These are phyloP conservation scores for Vanderwaltozyma polyspora DNA, from an alignment of 805 yeast genomes.

Conservation along the genomic window DNA sequence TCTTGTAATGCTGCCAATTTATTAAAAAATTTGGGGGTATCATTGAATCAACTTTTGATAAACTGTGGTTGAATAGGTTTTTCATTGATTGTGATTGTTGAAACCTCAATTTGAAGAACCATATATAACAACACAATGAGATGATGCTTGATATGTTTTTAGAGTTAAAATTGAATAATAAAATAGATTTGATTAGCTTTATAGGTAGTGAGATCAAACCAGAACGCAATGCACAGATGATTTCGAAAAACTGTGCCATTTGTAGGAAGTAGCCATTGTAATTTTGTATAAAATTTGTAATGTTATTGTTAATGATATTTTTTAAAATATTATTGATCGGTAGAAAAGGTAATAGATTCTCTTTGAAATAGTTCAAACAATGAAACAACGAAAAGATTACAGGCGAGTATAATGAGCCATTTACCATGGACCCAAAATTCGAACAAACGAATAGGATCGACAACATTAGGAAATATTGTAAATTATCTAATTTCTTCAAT, in stretches of 20 bases:
- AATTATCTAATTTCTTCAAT: constrained; percentile 39
- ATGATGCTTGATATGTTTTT: constrained; percentile 27
- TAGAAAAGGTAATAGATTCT: constrained; percentile 40
- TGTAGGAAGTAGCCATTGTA: constrained; percentile 35
- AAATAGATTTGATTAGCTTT: constrained; percentile 29
- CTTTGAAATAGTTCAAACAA: constrained; percentile 46
- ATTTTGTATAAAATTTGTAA: constrained; percentile 26
- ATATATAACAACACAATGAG: constrained; percentile 35
- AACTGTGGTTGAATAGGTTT: constrained; percentile 36
- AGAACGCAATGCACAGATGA: constrained; percentile 31
- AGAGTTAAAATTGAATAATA: constrained; percentile 20
- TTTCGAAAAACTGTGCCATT: constrained; percentile 37
- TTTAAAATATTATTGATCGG: constrained; percentile 26
- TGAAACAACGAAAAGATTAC: constrained; percentile 56
- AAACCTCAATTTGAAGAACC: constrained; percentile 51
- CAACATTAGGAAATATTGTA: constrained; percentile 45
- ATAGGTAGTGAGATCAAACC: constrained; percentile 32
- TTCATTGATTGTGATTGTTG: constrained; percentile 47
- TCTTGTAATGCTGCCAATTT: constrained; percentile 16
- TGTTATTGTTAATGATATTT: constrained; percentile 21
- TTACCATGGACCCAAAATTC: constrained; percentile 30
- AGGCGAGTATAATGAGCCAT: constrained; percentile 48
- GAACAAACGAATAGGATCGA: constrained; percentile 33
- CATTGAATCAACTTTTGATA: constrained; percentile 30
- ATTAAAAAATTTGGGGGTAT: constrained; percentile 30